phyloP scores from a whole-genome alignment of 2,329 filamentous ascomycete genomes.

The Gaeumannomyces tritici region DNA sequence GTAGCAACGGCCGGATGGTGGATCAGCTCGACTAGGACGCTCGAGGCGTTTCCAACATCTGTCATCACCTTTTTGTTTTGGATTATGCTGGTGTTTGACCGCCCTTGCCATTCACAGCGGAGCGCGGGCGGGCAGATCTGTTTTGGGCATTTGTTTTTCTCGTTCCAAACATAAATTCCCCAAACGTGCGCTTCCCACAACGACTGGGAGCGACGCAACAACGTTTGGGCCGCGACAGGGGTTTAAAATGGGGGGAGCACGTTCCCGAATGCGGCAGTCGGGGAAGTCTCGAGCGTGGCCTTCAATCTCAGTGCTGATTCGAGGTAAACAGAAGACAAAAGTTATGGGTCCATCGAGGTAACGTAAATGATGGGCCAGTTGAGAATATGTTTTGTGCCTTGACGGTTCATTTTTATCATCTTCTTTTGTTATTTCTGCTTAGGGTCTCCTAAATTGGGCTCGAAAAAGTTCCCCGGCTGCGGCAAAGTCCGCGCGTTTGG shows the following conservation, averaged over 20 bases:
- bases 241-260: neutral
- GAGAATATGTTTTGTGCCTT: neutral
- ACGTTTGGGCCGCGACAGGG: neutral
- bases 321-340: neutral
- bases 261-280: neutral
- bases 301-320: neutral
- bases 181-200: neutral
- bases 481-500: too few relatives aligned
- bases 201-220: neutral
- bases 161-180: neutral
- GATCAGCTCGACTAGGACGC: slow-evolving; percentile 23
- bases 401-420: neutral
- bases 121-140: neutral
- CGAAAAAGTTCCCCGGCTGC: too few relatives aligned
- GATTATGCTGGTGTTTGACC: neutral
- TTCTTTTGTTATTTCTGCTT: neutral
- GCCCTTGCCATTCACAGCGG: neutral
- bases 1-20: slow-evolving; percentile 18
- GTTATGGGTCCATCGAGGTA: neutral
- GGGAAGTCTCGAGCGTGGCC: neutral
- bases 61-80: neutral
- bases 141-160: neutral
- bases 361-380: neutral
- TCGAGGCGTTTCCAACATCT: neutral
- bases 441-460: too few relatives aligned